phyloP scores from a whole-genome alignment of 306 rosid genomes.

The Ormosia emarginata region DNA sequence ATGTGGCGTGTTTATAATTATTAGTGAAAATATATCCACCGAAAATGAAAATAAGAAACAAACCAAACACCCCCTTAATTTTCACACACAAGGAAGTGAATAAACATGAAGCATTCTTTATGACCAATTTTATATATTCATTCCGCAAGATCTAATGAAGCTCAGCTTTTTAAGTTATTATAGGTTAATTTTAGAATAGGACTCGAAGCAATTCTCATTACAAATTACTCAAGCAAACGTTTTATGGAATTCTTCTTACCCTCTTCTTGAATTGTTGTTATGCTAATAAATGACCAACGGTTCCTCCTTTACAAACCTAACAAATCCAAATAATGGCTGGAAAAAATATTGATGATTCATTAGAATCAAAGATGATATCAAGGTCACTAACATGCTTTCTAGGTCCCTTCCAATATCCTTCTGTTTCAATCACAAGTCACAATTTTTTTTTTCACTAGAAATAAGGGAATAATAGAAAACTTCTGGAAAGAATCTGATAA shows the following conservation, averaged over 20 bases:
- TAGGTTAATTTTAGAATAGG: background rate
- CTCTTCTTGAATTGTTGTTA: conserved; percentile 18
- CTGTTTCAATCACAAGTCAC: conserved; percentile 34
- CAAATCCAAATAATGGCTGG: conserved; percentile 29
- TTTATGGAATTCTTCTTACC: background rate
- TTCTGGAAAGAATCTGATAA: conserved; percentile 54
- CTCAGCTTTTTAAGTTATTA: conserved; percentile 2
- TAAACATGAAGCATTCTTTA: background rate
- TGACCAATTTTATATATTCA: background rate
- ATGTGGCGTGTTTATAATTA: too few relatives aligned
- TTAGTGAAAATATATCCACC: too few relatives aligned
- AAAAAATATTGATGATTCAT: conserved; percentile 24
- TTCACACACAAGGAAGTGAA: background rate
- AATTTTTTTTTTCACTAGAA: conserved; percentile 29
- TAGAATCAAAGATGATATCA: conserved; percentile 38
- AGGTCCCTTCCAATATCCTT: conserved; percentile 40
- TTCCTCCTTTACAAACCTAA: conserved; percentile 16
- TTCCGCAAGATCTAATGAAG: background rate
- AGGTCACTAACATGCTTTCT: conserved; percentile 39
- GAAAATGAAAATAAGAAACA: too few relatives aligned
- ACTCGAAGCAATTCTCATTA: background rate
- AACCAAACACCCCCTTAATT: background rate
- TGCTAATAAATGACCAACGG: conserved; percentile 16
- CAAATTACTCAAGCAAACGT: conserved; percentile 2
- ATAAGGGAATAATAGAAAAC: conserved; percentile 21